Conservation (phyloP, 768 basidiomycete genomes). For the Panaeolus papilionaceus region DNA sequence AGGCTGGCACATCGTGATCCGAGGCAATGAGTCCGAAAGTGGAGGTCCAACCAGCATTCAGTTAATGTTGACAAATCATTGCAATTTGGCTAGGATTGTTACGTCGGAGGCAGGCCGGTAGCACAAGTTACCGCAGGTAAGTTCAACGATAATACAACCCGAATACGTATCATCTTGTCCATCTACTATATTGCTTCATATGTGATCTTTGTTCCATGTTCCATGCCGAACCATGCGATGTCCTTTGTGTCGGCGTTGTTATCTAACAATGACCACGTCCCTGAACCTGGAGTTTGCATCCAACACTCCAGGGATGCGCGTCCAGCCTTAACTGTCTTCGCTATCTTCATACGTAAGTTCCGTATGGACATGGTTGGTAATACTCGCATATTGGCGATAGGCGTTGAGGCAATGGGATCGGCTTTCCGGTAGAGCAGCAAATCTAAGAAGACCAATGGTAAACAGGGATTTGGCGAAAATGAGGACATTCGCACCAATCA, state of each 20-base stretch:
- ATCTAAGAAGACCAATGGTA: neutral
- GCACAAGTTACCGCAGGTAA: neutral
- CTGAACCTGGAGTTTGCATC: conserved; percentile 63
- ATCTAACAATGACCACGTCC: conserved; percentile 56
- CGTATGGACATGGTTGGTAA: conserved; percentile 74
- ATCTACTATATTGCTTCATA: conserved; percentile 34
- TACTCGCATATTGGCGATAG: conserved; percentile 46
- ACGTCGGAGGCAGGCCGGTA: neutral
- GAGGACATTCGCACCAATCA: conserved; percentile 57
- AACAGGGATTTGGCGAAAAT: neutral
- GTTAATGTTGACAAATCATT: neutral
- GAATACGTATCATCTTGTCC: neutral
- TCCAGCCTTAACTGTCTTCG: conserved; percentile 51
- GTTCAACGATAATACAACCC: neutral
- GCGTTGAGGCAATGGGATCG: neutral
- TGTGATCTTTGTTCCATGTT: conserved; percentile 52
- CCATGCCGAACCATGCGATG: conserved; percentile 77
- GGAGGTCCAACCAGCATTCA: neutral
- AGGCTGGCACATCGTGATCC: conserved; percentile 5
- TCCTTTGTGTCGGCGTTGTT: conserved; percentile 55
- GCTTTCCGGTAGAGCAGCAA: neutral
- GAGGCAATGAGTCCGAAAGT: neutral
- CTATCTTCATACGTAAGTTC: conserved; percentile 66
- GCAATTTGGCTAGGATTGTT: neutral
- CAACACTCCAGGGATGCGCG: conserved; percentile 39